phyloP scores from a whole-genome alignment of 2,329 filamentous ascomycete genomes.

The Bertia moriformis region DNA sequence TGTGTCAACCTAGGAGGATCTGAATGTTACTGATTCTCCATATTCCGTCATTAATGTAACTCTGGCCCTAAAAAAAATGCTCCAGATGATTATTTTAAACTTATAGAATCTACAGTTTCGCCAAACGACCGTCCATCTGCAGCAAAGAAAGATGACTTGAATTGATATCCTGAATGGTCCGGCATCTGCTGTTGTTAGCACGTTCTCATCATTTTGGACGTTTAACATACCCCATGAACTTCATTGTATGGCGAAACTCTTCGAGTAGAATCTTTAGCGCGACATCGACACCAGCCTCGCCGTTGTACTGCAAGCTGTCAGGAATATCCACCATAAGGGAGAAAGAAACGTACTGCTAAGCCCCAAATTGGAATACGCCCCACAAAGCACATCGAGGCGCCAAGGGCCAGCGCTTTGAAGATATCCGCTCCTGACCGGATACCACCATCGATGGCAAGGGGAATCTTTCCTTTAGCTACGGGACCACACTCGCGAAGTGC shows the following conservation, averaged over 20 bases:
- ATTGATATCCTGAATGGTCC: not conserved
- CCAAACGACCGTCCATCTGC: not conserved
- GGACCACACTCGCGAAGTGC: conserved; percentile 19
- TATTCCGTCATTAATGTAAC: too few relatives aligned
- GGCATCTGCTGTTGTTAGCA: not conserved
- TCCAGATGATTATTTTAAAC: too few relatives aligned
- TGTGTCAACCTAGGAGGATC: too few relatives aligned
- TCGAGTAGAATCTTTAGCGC: not conserved
- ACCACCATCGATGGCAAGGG: conserved; percentile 21
- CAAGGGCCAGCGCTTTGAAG: conserved; percentile 21
- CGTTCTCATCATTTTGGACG: not conserved
- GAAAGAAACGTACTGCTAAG: conserved; percentile 19
- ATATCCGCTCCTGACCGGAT: conserved; percentile 21
- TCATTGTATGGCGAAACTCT: not conserved
- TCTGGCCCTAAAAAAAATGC: too few relatives aligned
- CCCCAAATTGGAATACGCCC: conserved; percentile 7
- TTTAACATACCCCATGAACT: not conserved
- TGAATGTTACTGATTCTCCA: too few relatives aligned
- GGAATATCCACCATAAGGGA: not conserved
- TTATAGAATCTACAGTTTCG: not conserved
- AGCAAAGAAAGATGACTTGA: not conserved
- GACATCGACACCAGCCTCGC: not conserved
- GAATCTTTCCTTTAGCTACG: conserved; percentile 17
- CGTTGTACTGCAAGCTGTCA: not conserved
- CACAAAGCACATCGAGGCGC: conserved; percentile 22